These are phyloP conservation scores for Oemleria cerasiformis DNA, from an alignment of 306 rosid species.

Conservation along the genomic window DNA sequence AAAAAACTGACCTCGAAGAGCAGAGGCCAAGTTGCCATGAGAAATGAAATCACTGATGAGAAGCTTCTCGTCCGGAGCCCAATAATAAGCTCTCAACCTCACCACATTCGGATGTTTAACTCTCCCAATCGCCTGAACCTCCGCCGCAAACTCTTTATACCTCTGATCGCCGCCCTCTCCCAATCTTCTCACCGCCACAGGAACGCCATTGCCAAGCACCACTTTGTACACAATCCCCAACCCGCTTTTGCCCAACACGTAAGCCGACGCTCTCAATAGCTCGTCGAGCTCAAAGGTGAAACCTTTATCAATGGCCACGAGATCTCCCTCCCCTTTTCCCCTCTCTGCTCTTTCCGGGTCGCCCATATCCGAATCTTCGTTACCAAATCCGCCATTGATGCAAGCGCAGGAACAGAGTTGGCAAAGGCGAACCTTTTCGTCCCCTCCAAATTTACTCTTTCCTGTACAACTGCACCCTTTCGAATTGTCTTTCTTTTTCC, in stretches of 20 bases:
- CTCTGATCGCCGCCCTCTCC: conserved; percentile 98
- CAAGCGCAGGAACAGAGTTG: conserved; percentile 46
- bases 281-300: conserved; percentile 90
- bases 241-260: conserved; percentile 95
- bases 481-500: conserved; percentile 67
- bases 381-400: conserved; percentile 42
- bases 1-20: conserved; percentile 66
- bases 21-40: conserved; percentile 76
- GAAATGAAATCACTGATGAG: conserved; percentile 88
- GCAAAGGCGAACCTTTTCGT: conserved; percentile 35
- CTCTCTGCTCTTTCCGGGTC: conserved; percentile 45
- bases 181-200: conserved; percentile 93
- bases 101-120: conserved; percentile 91
- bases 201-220: conserved; percentile 87
- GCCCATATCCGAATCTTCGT: conserved; percentile 71
- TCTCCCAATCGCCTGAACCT: conserved; percentile 83
- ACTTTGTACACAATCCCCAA: conserved; percentile 96
- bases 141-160: conserved; percentile 86
- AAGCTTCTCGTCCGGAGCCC: conserved; percentile 98
- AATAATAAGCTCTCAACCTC: conserved; percentile 78
- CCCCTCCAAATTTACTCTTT: conserved; percentile 19
- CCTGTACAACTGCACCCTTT: conserved; percentile 79
- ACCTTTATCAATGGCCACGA: conserved; percentile 90
- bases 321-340: conserved; percentile 60
- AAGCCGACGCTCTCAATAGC: conserved; percentile 87